phyloP scores from a whole-genome alignment of 23 red algal genomes.

The Gracilaria caudata region DNA sequence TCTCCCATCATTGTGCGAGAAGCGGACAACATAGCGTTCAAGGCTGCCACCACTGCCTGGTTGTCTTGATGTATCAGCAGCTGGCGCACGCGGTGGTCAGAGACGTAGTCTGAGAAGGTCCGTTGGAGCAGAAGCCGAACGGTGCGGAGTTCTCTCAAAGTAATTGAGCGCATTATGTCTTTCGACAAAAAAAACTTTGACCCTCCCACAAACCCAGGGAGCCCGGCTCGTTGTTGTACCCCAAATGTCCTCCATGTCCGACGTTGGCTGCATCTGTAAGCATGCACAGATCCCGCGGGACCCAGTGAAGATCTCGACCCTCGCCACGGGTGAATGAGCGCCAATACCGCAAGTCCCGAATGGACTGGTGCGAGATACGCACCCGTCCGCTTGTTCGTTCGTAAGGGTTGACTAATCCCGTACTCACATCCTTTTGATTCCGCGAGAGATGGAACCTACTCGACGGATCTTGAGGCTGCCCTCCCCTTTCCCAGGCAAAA shows the following conservation, averaged over 20 bases:
- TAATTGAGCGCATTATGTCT: not conserved
- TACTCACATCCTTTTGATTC: too few species aligned
- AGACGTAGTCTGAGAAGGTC: constrained; percentile 7
- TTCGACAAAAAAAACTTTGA: not conserved
- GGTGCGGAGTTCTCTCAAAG: not conserved
- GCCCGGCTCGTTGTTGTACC: not conserved
- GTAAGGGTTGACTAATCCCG: too few species aligned
- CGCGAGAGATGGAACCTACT: too few species aligned
- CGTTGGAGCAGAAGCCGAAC: constrained; percentile 4
- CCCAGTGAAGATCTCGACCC: not conserved
- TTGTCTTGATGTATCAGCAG: constrained; percentile 12
- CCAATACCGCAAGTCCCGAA: constrained; percentile 19
- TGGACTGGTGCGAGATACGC: not conserved
- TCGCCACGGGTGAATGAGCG: not conserved
- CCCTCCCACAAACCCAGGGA: constrained; percentile 34
- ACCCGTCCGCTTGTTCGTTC: too few species aligned
- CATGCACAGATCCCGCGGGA: not conserved
- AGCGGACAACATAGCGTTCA: constrained; percentile 22
- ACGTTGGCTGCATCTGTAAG: constrained; percentile 3
- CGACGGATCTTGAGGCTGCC: too few species aligned
- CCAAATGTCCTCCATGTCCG: not conserved
- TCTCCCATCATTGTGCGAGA: constrained; percentile 11
- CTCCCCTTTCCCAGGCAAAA: too few species aligned
- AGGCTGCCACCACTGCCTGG: not conserved
- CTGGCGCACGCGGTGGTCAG: not conserved